These are phyloP conservation scores for Malus hybrid DNA, from an alignment of 331 rosid species.

Conservation along the genomic window DNA sequence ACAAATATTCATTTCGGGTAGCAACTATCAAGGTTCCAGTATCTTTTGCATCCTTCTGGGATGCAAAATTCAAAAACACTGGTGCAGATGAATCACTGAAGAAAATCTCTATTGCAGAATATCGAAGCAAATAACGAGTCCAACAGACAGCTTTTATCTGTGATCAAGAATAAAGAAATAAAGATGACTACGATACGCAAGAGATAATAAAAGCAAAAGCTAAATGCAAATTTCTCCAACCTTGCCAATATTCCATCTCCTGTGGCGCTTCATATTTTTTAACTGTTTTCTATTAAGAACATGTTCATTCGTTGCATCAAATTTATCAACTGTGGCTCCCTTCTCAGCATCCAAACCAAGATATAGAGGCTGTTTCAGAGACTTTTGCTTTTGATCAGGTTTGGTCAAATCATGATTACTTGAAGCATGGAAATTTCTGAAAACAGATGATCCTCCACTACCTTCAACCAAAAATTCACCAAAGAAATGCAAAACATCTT, in stretches of 20 bases:
- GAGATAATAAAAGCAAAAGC: not conserved
- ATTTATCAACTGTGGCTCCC: conserved; percentile 32
- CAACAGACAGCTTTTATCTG: conserved; percentile 88
- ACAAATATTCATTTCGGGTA: conserved; percentile 71
- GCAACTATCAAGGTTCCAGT: conserved; percentile 78
- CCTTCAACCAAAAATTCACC: conserved; percentile 91
- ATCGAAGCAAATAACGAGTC: conserved; percentile 93
- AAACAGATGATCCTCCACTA: conserved; percentile 87
- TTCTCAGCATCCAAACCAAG: conserved; percentile 58
- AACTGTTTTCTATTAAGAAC: conserved; percentile 39
- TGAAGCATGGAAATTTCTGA: conserved; percentile 58
- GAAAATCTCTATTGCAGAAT: conserved; percentile 89
- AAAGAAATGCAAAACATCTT: conserved; percentile 81
- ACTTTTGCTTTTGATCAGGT: conserved; percentile 59
- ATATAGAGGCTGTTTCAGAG: conserved; percentile 45
- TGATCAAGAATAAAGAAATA: conserved; percentile 15
- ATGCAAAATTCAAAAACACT: conserved; percentile 75
- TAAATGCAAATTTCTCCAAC: conserved; percentile 35
- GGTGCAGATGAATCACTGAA: conserved; percentile 90
- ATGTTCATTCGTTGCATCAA: conserved; percentile 50
- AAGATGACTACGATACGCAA: conserved; percentile 10
- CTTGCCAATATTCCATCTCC: conserved; percentile 94
- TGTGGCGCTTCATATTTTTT: conserved; percentile 78
- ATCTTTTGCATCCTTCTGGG: conserved; percentile 88
- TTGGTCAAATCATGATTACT: conserved; percentile 51